Evolutionary conservation across 2,329 filamentous ascomycete genomes (phyloP).

Genomic region (Fusarium chaquense): DNA sequence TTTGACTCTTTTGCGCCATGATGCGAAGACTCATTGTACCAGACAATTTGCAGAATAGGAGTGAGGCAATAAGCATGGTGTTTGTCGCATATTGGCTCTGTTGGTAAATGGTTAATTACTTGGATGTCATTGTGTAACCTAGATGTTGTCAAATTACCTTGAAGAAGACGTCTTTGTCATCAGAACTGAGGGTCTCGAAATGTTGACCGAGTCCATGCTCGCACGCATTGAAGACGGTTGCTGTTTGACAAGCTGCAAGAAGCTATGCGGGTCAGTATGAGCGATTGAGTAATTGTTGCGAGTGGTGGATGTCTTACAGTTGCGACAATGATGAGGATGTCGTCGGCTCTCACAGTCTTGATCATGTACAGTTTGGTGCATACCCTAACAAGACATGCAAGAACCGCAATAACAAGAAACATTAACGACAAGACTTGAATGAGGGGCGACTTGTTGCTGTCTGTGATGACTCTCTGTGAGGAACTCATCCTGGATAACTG

Average conservation of each 20-base stretch:
- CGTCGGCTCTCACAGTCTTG: slow-evolving; percentile 46
- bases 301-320: slow-evolving; percentile 37
- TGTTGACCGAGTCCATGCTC: slow-evolving; percentile 45
- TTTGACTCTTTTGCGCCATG: slow-evolving; percentile 43
- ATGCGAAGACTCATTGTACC: slow-evolving; percentile 45
- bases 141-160: slow-evolving; percentile 35
- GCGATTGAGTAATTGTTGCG: background rate
- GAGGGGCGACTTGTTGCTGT: slow-evolving; percentile 49
- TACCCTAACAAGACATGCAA: slow-evolving; percentile 43
- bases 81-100: slow-evolving; percentile 48
- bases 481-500: slow-evolving; percentile 34
- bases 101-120: slow-evolving; percentile 1
- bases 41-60: slow-evolving; percentile 47
- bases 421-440: slow-evolving; percentile 48
- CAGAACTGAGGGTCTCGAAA: slow-evolving; percentile 26
- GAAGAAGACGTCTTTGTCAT: slow-evolving; percentile 38
- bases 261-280: background rate
- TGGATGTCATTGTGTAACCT: background rate
- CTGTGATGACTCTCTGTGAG: slow-evolving; percentile 46
- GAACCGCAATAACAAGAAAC: slow-evolving; percentile 47
- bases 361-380: slow-evolving; percentile 50
- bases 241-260: slow-evolving; percentile 42
- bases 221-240: slow-evolving; percentile 35
- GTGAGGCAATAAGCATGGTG: slow-evolving; percentile 43
- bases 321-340: slow-evolving; percentile 43